Conservation (phyloP, 352 stramenopile genomes). For the Blastocystis sp. region DNA sequence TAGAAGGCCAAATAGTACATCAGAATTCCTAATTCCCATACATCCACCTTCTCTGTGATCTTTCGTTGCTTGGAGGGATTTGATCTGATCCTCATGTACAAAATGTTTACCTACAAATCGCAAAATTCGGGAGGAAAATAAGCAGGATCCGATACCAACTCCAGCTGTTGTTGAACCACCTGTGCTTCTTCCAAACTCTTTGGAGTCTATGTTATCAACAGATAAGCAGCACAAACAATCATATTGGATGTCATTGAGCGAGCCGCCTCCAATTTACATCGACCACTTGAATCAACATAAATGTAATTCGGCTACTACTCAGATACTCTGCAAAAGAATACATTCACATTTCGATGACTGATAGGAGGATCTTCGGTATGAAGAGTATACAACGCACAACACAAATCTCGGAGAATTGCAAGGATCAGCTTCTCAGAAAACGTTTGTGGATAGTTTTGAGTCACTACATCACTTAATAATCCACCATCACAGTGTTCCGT, state of each 20-base stretch:
- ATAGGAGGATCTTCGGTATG: conserved; percentile 20
- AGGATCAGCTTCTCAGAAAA: conserved; percentile 52
- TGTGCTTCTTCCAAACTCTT: conserved; percentile 18
- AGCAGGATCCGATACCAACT: conserved; percentile 14
- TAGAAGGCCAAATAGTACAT: conserved; percentile 62
- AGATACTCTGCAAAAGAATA: background rate
- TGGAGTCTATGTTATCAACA: conserved; percentile 3
- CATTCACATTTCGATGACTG: conserved; percentile 54
- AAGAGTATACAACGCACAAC: conserved; percentile 34
- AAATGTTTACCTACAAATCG: background rate
- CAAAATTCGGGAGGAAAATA: conserved; percentile 61
- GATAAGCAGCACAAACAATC: background rate
- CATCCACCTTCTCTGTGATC: conserved; percentile 60
- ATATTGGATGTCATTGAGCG: conserved; percentile 54
- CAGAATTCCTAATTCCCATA: conserved; percentile 59
- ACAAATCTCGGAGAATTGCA: conserved; percentile 47
- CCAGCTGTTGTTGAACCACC: conserved; percentile 40
- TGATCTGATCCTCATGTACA: background rate
- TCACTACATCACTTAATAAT: conserved; percentile 9
- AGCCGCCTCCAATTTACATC: conserved; percentile 50
- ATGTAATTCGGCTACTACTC: conserved; percentile 50
- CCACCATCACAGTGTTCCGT: conserved; percentile 59
- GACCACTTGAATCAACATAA: conserved; percentile 29
- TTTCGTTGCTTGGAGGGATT: background rate
- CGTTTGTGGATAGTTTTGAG: conserved; percentile 36